Percentiles rank a stretch among this genome's conserved stretches.
These are phyloP conservation scores for Amylocarpus encephaloides DNA, from an alignment of 2,329 filamentous ascomycete species.

Conservation along the genomic window DNA sequence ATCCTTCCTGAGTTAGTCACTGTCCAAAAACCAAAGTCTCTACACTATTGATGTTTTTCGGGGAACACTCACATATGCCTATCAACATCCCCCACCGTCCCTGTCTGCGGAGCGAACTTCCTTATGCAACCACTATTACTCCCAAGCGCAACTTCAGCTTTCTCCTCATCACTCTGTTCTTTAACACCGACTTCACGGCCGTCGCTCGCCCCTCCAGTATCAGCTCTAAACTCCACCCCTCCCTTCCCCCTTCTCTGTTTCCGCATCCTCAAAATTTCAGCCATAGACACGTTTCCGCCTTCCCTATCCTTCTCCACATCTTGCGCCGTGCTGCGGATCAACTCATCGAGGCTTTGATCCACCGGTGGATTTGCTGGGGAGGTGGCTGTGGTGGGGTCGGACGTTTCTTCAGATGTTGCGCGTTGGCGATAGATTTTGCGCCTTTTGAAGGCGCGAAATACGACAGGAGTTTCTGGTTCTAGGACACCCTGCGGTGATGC, in stretches of 20 bases:
- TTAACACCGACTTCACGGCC: conserved; percentile 23
- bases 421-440: conserved; percentile 54
- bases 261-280: conserved; percentile 46
- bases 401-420: conserved; percentile 20
- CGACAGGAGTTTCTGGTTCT: conserved; percentile 11
- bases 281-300: conserved; percentile 39
- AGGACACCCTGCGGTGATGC: conserved; percentile 1
- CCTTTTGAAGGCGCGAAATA: conserved; percentile 53
- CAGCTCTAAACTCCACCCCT: conserved; percentile 49
- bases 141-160: conserved; percentile 5
- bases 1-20: conserved; percentile 70
- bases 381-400: conserved; percentile 6
- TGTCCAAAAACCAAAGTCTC: conserved; percentile 20
- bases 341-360: conserved; percentile 27
- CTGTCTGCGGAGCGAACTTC: conserved; percentile 68
- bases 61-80: conserved; percentile 67
- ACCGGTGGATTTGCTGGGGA: conserved; percentile 9
- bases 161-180: conserved; percentile 20
- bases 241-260: conserved; percentile 43
- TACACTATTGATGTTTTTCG: background rate
- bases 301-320: conserved; percentile 15
- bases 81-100: conserved; percentile 60
- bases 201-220: conserved; percentile 11
- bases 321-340: conserved; percentile 20
- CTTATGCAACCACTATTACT: conserved; percentile 25